Evolutionary conservation across 1,139 yeast species (phyloP), one percentile per base, ranked within the genome.

Genomic region (Diutina scorzettiae): DNA sequence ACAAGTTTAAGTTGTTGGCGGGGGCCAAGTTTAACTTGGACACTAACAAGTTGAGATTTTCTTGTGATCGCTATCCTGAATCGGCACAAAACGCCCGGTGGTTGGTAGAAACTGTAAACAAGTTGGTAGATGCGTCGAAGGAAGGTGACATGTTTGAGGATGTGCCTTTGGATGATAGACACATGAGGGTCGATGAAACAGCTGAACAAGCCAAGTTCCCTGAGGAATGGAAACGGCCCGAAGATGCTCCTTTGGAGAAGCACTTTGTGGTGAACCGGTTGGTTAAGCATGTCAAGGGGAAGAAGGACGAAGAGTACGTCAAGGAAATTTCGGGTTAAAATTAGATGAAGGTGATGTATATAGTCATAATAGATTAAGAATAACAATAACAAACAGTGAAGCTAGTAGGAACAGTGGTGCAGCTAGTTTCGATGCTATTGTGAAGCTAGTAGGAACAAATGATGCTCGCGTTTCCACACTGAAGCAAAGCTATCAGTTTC

Each of bases 51-150:
- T 70, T 91, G 53, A 73, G 71, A 50, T 74, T 87, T 60, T 69
- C 84, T 21, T 63, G 77, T 29, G 77, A 73, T 41, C 73, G 72
- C 52, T 84, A 72, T 58, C 69, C 77, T 9, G 85, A 85, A 51
- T 81, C 95, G 40, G 76, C 94, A 1, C 96, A 91, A 61, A 91
- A 91, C 61, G 85, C 89, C 43, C 73, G 82, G 48, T 79, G 72
- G 59, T 62, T 85, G 48, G 78, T 80, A 30, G 81, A 78, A 44
- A 70, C 79, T 27, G 66, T 87, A 50, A 71, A 73, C 48, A 71
- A 68, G 45, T 66, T 91, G 44, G 53, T 89, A 30, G 57, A 57
- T 17, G 89, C 78, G 51, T 67, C 95, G n/a, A 80, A 77, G 54
- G 81, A 77, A 46, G 14, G 28, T 11, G 91, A 83, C 48, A 57